Base-by-base conservation (phyloP, 2,329 filamentous ascomycete genomes). In the Orbilia javanica region DNA sequence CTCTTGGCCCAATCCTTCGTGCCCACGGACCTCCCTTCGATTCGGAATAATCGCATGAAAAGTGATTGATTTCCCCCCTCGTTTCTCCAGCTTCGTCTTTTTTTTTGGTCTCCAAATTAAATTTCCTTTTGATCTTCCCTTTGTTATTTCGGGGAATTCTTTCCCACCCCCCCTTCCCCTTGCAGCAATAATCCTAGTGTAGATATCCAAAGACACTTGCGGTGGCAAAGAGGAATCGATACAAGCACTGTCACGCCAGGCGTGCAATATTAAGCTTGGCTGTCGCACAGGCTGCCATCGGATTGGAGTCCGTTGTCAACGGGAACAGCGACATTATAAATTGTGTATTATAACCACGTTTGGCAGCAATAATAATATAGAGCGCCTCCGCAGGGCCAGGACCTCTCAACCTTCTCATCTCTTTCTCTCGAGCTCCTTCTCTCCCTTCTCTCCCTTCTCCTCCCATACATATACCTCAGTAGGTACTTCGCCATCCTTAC, bases 1-100 rank as follows among this genome's bases (percentile, higher is more conserved):
- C 48, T 67, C 64, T 67, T 67, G 64, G 64, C 64, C 64, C 44
- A 53, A 29, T 55, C 64, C 66, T 70, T 42, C 20, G 50, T 50
- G 66, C 42, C 52, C 53, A 62, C 66, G 53, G 65, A 60, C 65
- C 65, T 66, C 31, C 68, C 39, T 29, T 48, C 57, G 36, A 39
- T 39, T 15, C 11, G 8, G 7, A 2, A 55, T 42, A 31, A 36
- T 44, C n/a, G 48, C 29, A 68, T 52, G 50, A 55, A 44, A 36
- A 20, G n/a, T n/a, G 29, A n/a, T 53, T 44, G 27, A 55, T 44
- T 44, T 48, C 31, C 63, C 53, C 42, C 36, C 6, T 44, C n/a
- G 42, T 4, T 20, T 44, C 42, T 44, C 20, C 42, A 20, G 18
- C 42, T 20, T 27, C 3, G n/a, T 39, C 48, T 18, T n/a, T 25